phyloP scores from a whole-genome alignment of 148 eudicot species.

The Tetragonia tetragonoides region DNA sequence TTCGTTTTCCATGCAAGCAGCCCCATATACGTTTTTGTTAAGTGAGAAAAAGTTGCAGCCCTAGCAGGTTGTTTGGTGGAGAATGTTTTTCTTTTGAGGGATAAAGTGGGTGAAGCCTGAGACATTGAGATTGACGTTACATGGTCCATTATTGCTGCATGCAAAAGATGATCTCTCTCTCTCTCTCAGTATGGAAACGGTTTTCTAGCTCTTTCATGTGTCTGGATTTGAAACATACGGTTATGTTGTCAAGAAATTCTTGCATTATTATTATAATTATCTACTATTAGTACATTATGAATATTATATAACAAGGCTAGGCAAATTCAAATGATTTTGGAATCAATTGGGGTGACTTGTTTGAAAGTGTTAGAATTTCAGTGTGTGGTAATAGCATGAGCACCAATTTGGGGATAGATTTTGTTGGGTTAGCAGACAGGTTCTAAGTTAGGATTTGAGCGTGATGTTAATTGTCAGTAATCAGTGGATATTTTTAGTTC shows the following conservation, averaged over 20 bases:
- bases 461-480: conserved; percentile 21
- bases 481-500: background rate
- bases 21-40: background rate
- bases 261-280: conserved; percentile 18
- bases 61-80: conserved; percentile 10
- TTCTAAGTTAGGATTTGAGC: conserved; percentile 28
- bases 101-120: conserved; percentile 10
- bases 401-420: conserved; percentile 22
- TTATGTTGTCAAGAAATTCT: conserved; percentile 30
- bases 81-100: conserved; percentile 3
- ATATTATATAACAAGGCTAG: too few relatives aligned
- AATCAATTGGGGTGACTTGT: background rate
- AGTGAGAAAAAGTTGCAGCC: background rate
- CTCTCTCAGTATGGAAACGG: too few relatives aligned
- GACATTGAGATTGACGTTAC: conserved; percentile 16
- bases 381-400: background rate
- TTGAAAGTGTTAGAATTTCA: background rate
- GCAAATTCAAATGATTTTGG: conserved; percentile 7
- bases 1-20: background rate
- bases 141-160: conserved; percentile 27
- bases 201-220: conserved; percentile 14
- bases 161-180: background rate
- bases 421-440: conserved; percentile 16
- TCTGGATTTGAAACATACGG: conserved; percentile 18
- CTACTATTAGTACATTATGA: background rate